A percentile compares a stretch with the other conserved stretches of the same genome.
These are phyloP conservation scores for Phaeophleospora eucalypticola DNA, from an alignment of 2,329 filamentous ascomycete species.

Conservation along the genomic window DNA sequence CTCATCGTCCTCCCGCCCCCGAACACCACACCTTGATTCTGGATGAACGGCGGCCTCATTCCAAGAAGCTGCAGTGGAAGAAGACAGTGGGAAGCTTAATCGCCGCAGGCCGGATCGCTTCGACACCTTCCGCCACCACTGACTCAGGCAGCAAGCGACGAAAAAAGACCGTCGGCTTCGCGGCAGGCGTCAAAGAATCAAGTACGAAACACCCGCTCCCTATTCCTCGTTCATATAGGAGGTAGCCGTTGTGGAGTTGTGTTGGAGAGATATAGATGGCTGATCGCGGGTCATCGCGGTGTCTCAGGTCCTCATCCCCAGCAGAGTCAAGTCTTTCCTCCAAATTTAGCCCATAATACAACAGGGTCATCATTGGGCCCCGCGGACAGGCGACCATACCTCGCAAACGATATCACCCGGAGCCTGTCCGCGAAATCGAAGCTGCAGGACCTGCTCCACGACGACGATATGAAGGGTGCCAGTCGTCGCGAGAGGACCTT, in stretches of 20 bases:
- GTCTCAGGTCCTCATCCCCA: constrained; percentile 21
- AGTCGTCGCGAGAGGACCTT: constrained; percentile 83
- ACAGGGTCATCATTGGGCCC: constrained; percentile 7
- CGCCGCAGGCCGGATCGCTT: constrained; percentile 15
- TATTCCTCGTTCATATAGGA: constrained; percentile 1
- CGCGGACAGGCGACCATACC: constrained; percentile 11
- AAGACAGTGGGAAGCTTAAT: constrained; percentile 19
- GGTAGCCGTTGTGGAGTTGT: constrained; percentile 8
- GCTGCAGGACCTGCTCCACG: constrained; percentile 23
- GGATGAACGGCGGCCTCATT: constrained; percentile 16
- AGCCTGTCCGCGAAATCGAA: constrained; percentile 18
- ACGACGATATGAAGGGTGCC: constrained; percentile 28
- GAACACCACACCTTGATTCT: constrained; percentile 1
- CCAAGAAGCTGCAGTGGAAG: constrained; percentile 12
- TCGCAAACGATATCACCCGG: constrained; percentile 12
- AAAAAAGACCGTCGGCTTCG: constrained; percentile 12
- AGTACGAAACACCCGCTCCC: constrained; percentile 19
- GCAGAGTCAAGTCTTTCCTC: constrained; percentile 17
- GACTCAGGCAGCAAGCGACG: constrained; percentile 5
- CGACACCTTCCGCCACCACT: background rate
- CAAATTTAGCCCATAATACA: constrained; percentile 16
- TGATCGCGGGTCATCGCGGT: constrained; percentile 13
- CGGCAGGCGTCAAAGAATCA: constrained; percentile 14
- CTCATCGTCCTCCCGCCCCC: background rate
- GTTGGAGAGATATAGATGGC: constrained; percentile 10